phyloP scores from a whole-genome alignment of 768 basidiomycete genomes.

The Thelephora ganbajun region DNA sequence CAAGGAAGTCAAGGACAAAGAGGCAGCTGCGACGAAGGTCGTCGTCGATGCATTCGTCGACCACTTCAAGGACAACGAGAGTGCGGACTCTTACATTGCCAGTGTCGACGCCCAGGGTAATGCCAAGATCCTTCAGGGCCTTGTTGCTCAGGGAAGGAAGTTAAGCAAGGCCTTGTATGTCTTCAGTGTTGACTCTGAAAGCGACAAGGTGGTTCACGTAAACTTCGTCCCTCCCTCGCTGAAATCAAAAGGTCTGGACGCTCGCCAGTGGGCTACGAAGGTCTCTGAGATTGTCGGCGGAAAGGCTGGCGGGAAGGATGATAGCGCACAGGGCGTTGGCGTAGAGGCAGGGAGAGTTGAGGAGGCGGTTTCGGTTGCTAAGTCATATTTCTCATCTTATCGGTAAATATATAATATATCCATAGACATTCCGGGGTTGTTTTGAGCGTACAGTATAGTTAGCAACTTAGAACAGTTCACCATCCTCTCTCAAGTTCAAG shows the following conservation, averaged over 20 bases:
- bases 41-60: constrained; percentile 57
- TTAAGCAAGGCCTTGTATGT: constrained; percentile 78
- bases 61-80: constrained; percentile 68
- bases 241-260: constrained; percentile 61
- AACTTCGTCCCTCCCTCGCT: constrained; percentile 61
- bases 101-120: constrained; percentile 71
- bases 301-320: constrained; percentile 95
- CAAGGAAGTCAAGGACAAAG: constrained; percentile 73
- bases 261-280: constrained; percentile 74
- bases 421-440: too few relatives aligned
- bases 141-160: constrained; percentile 69
- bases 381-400: constrained; percentile 13
- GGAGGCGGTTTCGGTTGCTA: constrained; percentile 53
- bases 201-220: constrained; percentile 71
- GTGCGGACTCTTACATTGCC: constrained; percentile 56
- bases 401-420: too few relatives aligned
- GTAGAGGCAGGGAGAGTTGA: constrained; percentile 42
- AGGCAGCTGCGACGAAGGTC: constrained; percentile 61
- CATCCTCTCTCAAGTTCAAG: too few relatives aligned
- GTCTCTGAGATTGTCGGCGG: constrained; percentile 77
- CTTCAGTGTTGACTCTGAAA: constrained; percentile 61
- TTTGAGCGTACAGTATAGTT: too few relatives aligned
- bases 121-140: constrained; percentile 70
- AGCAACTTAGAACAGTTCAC: too few relatives aligned
- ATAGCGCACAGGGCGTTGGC: constrained; percentile 84